These are phyloP conservation scores for Ganoderma boninense DNA, from an alignment of 1,284 basidiomycete genomes.

Conservation along the genomic window DNA sequence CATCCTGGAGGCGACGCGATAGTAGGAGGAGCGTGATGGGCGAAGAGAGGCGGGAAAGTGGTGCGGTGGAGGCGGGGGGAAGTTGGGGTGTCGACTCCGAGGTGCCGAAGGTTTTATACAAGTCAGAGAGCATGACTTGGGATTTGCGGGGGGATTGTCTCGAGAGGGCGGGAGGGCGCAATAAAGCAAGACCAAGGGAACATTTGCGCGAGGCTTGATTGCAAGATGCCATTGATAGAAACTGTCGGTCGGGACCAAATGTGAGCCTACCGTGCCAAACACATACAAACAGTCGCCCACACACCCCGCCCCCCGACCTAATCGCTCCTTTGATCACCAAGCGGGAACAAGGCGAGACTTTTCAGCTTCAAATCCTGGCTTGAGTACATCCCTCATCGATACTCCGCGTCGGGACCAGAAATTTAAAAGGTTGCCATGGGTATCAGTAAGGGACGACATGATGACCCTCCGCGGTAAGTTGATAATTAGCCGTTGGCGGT, in stretches of 20 bases:
- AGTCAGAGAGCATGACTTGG: conserved; percentile 12
- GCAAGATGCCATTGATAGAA: conserved; percentile 27
- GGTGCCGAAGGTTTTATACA: conserved; percentile 13
- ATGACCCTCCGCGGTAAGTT: background rate
- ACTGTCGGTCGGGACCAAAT: conserved; percentile 26
- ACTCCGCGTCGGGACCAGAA: background rate
- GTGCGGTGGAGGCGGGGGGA: conserved; percentile 1
- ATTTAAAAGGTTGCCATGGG: conserved; percentile 24
- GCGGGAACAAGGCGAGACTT: conserved; percentile 26
- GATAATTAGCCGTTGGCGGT: background rate
- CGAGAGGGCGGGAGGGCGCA: conserved; percentile 10
- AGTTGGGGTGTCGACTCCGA: conserved; percentile 1
- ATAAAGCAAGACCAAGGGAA: conserved; percentile 31
- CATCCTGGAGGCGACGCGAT: conserved; percentile 10
- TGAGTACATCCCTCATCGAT: background rate
- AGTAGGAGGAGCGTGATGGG: background rate
- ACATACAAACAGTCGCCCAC: conserved; percentile 31
- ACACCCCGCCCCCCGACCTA: conserved; percentile 13
- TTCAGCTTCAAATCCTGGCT: conserved; percentile 4
- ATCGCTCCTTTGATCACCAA: conserved; percentile 15
- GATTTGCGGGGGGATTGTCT: conserved; percentile 21
- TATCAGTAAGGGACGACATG: background rate
- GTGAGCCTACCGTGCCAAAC: conserved; percentile 28
- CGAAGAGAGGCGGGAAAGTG: background rate
- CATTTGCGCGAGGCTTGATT: conserved; percentile 21